Evolutionary conservation across 208 protist genomes (phyloP).

Genomic region (Porcisia hertigi): DNA sequence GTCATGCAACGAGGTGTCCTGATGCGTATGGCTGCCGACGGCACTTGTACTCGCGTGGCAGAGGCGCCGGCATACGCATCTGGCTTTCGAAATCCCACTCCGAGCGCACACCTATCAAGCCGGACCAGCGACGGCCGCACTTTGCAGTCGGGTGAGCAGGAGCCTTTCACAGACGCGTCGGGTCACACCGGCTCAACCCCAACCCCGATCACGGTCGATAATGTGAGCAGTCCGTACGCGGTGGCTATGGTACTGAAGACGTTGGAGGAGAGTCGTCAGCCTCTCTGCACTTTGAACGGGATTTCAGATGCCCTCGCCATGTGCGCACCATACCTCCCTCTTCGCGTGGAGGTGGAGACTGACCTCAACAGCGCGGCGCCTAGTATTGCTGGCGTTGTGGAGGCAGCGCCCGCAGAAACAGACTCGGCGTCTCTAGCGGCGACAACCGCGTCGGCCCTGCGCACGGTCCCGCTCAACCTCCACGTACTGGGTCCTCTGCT

Average conservation of each 20-base stretch:
- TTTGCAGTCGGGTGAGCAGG: not conserved
- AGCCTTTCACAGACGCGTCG: not conserved
- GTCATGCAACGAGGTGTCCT: constrained; percentile 62
- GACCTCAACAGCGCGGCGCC: constrained; percentile 21
- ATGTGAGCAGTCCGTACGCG: constrained; percentile 1
- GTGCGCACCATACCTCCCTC: constrained; percentile 42
- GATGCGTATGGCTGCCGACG: constrained; percentile 34
- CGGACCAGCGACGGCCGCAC: not conserved
- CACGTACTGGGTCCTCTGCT: constrained; percentile 59
- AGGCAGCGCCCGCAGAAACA: not conserved
- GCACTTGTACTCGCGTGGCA: constrained; percentile 18
- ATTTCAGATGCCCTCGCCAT: constrained; percentile 34
- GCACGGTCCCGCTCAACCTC: constrained; percentile 21
- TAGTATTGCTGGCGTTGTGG: not conserved
- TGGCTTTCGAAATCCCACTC: not conserved
- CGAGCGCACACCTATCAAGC: not conserved
- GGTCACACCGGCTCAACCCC: not conserved
- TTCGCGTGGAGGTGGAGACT: constrained; percentile 50
- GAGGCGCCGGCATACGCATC: not conserved
- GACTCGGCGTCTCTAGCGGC: not conserved
- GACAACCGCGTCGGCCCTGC: not conserved
- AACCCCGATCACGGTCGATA: not conserved
- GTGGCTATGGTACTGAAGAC: constrained; percentile 20
- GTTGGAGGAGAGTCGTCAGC: constrained; percentile 34
- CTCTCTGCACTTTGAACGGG: constrained; percentile 42